Base-by-base conservation (phyloP, 768 basidiomycete genomes). In the Leccinum rimulosum region DNA sequence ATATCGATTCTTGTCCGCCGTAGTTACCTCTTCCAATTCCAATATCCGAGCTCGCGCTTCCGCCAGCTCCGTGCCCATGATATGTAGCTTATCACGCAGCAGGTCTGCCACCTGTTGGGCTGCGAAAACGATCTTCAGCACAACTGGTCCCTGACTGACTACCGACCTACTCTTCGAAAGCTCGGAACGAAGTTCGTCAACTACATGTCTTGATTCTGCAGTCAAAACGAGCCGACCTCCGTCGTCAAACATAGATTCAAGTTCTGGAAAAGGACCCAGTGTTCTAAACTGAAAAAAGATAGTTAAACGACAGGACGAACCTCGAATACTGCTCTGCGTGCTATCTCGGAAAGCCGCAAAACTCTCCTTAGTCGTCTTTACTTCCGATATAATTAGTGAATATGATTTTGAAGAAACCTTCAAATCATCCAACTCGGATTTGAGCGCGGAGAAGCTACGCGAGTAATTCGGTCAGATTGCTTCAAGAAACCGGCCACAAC, bases 91-190 rank as follows among this genome's bases (percentile, higher is more conserved):
- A 52, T 80, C 79, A 14, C 80, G 79, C 6, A 81, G 72, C n/a
- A 82, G 63, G 52, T 81, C 79, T 30, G 76, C 72, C 40, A 82
- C 80, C 68, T 82, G 79, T 57, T 79, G 74, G n/a, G 78, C 80
- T 82, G 38, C 49, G 55, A 57, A 58, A 60, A 57, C n/a, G 22
- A 59, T 38, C 22, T 52, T 61, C 60, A 47, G 52, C 36, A 35
- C 17, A 36, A 33, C 49, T 40, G 7, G 40, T 10, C 33, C 49
- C 25, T 28, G 49, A 38, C 10, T 48, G 40, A 59, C 52, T 5
- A 25, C 27, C 12, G 35, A 64, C 70, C 14, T 64, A 78, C 76
- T 70, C 62, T 67, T 73, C 35, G 55, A 63, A 63, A 76, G 75
- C 54, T 78, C 75, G 27, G 61, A 66, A 50, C 70, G 73, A 14